Base-by-base conservation (phyloP, 176 grass and related monocot genomes). In the Carex cristatella region DNA sequence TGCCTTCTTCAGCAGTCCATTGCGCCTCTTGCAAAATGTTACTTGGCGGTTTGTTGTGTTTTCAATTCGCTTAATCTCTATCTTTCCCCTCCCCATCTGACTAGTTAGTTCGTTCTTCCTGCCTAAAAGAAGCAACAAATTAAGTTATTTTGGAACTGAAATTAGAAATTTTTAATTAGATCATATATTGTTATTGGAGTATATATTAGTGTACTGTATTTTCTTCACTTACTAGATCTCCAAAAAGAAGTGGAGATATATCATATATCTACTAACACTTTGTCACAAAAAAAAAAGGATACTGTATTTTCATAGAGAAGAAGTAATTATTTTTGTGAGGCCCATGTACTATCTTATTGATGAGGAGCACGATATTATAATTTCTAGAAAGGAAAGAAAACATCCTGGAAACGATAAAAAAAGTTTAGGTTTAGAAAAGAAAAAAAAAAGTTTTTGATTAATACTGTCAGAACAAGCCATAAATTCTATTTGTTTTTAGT, bases 1-100 rank as follows among this genome's bases (percentile, higher is more conserved):
- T 0, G 89, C 89, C 46, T 90, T 90, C 74, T 90, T 90, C 61
- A 90, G 89, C 54, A 90, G 48, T 42, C 89, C 89, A 49, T 87
- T 90, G 49, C 89, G 82, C 61, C 89, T 77, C 85, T 90, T 90
- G 89, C 89, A 90, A 69, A 90, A 90, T 6, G 89, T 90, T 2
- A 90, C 89, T 64, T 90, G 89, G n/a, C 89, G 81, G 75, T 85
- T 90, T 12, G 89, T 90, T 18, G 56, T 87, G 89, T 90, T 90
- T 79, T 90, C 89, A 62, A 90, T 90, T 69, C 89, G 57, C 85
- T 90, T 90, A 30, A 90, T 90, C 89, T 90, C 89, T 54, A 90
- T 90, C 85, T 90, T 90, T 85, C 89, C 89, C 18, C 89, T 90
- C 44, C 89, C 89, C 89, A 90, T 90, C 62, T 10, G 12, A 78